These are phyloP conservation scores for Podaxis mareebaensis DNA, from an alignment of 768 basidiomycete species.

Conservation along the genomic window DNA sequence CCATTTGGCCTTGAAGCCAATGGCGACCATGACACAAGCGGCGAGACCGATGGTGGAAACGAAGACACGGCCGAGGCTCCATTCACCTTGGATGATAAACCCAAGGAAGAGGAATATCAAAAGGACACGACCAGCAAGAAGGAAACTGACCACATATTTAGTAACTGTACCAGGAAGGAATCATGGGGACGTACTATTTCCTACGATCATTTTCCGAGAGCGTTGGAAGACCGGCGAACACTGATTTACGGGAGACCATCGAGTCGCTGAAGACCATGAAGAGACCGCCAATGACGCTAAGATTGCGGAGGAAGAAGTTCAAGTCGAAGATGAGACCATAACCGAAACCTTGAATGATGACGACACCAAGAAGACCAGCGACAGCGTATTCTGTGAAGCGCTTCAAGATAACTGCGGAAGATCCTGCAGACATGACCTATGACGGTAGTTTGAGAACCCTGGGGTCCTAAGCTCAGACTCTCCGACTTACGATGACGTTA, in stretches of 20 bases:
- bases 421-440: slow-evolving; percentile 88
- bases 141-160: slow-evolving; percentile 61
- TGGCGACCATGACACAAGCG: slow-evolving; percentile 94
- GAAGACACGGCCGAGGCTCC: slow-evolving; percentile 83
- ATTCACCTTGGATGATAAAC: slow-evolving; percentile 91
- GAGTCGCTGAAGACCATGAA: slow-evolving; percentile 99
- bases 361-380: slow-evolving; percentile 85
- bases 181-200: slow-evolving; percentile 78
- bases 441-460: background rate
- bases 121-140: slow-evolving; percentile 93
- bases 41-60: slow-evolving; percentile 89
- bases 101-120: slow-evolving; percentile 99
- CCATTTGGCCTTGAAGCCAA: slow-evolving; percentile 99
- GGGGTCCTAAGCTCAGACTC: background rate
- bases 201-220: slow-evolving; percentile 95
- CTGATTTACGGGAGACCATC: slow-evolving; percentile 81
- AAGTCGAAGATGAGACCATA: slow-evolving; percentile 99
- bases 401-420: slow-evolving; percentile 84
- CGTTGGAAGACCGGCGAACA: slow-evolving; percentile 88
- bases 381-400: slow-evolving; percentile 88
- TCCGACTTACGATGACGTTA: slow-evolving; percentile 81
- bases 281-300: slow-evolving; percentile 95
- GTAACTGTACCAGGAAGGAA: background rate
- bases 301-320: slow-evolving; percentile 99
- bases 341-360: slow-evolving; percentile 94